Evolutionary conservation across 345 rosid genomes (phyloP).

Genomic region (Aethionema arabicum): DNA sequence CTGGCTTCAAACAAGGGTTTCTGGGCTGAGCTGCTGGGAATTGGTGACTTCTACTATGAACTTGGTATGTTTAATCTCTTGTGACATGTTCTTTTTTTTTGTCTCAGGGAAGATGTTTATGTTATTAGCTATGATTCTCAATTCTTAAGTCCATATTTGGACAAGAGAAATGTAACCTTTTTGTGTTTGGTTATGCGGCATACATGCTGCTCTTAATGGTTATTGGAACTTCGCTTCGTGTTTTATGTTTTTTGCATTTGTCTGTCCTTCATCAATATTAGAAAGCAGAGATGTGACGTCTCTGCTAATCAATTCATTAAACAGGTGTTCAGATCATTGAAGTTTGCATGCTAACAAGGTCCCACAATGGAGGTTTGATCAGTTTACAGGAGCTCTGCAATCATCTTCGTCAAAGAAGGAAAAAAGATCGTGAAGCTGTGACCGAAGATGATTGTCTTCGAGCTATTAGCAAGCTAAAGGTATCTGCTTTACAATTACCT

Average conservation of each 20-base stretch:
- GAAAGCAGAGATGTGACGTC: background rate
- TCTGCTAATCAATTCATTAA: slow-evolving; percentile 37
- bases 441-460: slow-evolving; percentile 97
- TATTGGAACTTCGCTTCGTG: background rate
- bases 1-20: slow-evolving; percentile 91
- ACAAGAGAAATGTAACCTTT: background rate
- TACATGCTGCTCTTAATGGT: background rate
- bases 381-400: slow-evolving; percentile 75
- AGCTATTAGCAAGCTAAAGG: slow-evolving; percentile 93
- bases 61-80: slow-evolving; percentile 46
- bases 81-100: slow-evolving; percentile 3
- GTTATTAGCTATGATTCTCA: background rate
- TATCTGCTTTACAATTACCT: slow-evolving; percentile 20
- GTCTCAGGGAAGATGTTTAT: background rate
- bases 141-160: background rate
- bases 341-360: slow-evolving; percentile 88
- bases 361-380: slow-evolving; percentile 87
- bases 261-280: background rate
- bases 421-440: slow-evolving; percentile 71
- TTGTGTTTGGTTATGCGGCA: background rate
- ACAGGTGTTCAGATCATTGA: slow-evolving; percentile 93
- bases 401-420: slow-evolving; percentile 69
- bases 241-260: background rate
- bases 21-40: slow-evolving; percentile 97
- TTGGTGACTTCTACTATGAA: slow-evolving; percentile 96